phyloP scores from a whole-genome alignment of 805 yeast genomes.

The Lipomyces spencermartinsiae region DNA sequence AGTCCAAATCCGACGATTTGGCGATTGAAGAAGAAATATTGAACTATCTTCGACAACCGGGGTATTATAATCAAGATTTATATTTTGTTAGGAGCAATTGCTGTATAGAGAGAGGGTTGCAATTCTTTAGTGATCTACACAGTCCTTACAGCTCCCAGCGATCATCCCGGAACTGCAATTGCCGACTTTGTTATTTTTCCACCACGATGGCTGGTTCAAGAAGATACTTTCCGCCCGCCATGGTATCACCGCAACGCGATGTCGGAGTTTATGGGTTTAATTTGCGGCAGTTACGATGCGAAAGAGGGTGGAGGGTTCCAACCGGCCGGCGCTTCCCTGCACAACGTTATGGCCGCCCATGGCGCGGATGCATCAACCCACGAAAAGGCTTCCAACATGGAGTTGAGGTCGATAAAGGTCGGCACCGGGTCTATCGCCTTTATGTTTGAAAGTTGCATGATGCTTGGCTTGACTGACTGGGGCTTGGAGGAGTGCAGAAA shows the following conservation, averaged over 20 bases:
- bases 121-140: no score
- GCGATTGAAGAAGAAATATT: no score
- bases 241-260: conserved; percentile 43
- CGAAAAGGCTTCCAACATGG: conserved; percentile 39
- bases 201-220: conserved; percentile 44
- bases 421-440: conserved; percentile 43
- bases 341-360: conserved; percentile 42
- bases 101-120: no score
- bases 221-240: conserved; percentile 43
- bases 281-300: conserved; percentile 26
- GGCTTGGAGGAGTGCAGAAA: conserved; percentile 33
- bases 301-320: conserved; percentile 40
- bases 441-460: conserved; percentile 42
- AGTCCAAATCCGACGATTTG: no score
- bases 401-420: conserved; percentile 37
- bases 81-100: no score
- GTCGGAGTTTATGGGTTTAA: conserved; percentile 42
- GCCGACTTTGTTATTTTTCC: conserved; percentile 44
- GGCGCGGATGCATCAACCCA: conserved; percentile 42
- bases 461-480: conserved; percentile 42
- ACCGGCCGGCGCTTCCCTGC: conserved; percentile 45
- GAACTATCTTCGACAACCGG: no score
- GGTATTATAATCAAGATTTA: no score
- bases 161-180: conserved; percentile 41
- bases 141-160: conserved; percentile 26